Evolutionary conservation across 768 basidiomycete genomes (phyloP), one percentile per base, ranked within the genome.

Genomic region (Podaxis sp.): DNA sequence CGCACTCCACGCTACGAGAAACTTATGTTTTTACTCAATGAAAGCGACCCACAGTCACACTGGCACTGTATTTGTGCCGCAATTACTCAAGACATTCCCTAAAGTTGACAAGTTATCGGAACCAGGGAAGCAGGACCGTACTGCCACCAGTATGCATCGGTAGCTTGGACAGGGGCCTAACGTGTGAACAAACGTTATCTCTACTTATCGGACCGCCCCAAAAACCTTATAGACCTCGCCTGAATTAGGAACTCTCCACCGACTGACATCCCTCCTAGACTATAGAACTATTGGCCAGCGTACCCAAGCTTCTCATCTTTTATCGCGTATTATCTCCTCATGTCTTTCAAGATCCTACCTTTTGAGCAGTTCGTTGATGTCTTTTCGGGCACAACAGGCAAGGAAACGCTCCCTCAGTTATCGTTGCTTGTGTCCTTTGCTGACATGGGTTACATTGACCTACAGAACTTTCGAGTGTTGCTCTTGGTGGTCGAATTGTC

Each of bases 391-490:
- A 73, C 76, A 7, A 88, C 79, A 63, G 89, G 89, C 87, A 49
- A 42, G 57, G n/a, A 54, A 15, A n/a, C 11, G 2, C 3, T 19
- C 53, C 8, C 42, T 52, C 26, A 13, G 52, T 54, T 39, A 57
- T 57, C 51, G 33, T 26, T 38, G 33, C 17, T 28, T 24, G 48
- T 55, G 19, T 12, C 15, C 15, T n/a, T 40, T 13, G n/a, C 49
- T 62, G 28, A 48, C 33, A 7, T 44, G 26, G 30, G 42, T 62
- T 55, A 46, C 51, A 17, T 15, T 54, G 44, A 36, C 40, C 33
- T 56, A 26, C 67, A 96, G 97, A 99, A 75, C 82, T 99, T 11
- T 97, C 96, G 33, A 93, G 91, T 65, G 88, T 87, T 17, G 87
- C 88, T 0, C 78, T 98, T 12, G 96, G 94, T 17, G 95, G 88